These are phyloP conservation scores for Termitomyces sp. DNA, from an alignment of 768 basidiomycete species.

Conservation along the genomic window DNA sequence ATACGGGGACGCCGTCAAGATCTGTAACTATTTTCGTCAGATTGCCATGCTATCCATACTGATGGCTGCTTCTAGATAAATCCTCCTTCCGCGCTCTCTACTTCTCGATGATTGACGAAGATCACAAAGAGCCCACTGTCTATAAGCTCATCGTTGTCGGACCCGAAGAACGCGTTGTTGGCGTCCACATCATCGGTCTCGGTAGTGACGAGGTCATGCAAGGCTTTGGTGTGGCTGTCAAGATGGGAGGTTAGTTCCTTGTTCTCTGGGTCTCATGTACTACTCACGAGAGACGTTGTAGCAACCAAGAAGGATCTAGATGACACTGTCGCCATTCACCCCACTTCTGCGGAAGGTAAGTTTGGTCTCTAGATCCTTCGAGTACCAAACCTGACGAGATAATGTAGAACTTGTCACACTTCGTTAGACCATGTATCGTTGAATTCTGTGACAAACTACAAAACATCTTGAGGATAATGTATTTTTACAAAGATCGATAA, in stretches of 20 bases:
- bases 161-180: conserved; percentile 93
- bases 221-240: conserved; percentile 95
- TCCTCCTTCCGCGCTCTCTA: conserved; percentile 81
- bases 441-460: not conserved
- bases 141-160: conserved; percentile 90
- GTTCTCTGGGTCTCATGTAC: not conserved
- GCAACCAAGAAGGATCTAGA: conserved; percentile 82
- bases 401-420: conserved; percentile 49
- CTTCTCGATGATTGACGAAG: conserved; percentile 86
- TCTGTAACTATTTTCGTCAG: conserved; percentile 57
- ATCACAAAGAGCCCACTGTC: conserved; percentile 92
- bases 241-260: conserved; percentile 69
- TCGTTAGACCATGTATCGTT: conserved; percentile 17
- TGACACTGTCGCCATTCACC: conserved; percentile 89
- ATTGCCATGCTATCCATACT: not conserved
- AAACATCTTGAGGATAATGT: not conserved
- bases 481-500: conserved; percentile 1
- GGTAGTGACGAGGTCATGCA: conserved; percentile 95
- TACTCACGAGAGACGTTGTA: conserved; percentile 15
- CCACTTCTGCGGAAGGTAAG: conserved; percentile 79
- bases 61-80: conserved; percentile 50
- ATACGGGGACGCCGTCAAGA: conserved; percentile 87
- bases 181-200: conserved; percentile 86
- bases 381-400: conserved; percentile 13
- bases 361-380: not conserved